Conservation (phyloP, 2,329 filamentous ascomycete genomes). For the Aspergillus alliaceus region DNA sequence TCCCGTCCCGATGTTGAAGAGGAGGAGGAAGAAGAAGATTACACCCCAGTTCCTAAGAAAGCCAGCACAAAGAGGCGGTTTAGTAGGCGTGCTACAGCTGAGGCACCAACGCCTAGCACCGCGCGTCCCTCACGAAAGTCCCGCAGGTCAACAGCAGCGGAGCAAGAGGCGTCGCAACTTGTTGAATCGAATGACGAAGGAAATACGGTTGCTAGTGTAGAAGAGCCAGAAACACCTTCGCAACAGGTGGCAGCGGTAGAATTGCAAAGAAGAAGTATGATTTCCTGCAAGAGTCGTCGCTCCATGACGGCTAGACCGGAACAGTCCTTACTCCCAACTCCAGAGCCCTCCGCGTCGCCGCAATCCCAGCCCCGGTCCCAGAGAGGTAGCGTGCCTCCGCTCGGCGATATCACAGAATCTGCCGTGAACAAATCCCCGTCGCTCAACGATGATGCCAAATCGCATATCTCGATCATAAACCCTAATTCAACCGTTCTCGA, state of each 20-base stretch:
- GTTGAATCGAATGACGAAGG: slow-evolving; percentile 28
- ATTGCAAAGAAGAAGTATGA: slow-evolving; percentile 67
- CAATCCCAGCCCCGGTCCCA: slow-evolving; percentile 41
- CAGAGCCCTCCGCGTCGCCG: slow-evolving; percentile 55
- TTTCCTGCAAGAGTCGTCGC: slow-evolving; percentile 42
- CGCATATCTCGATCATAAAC: slow-evolving; percentile 63
- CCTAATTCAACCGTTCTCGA: slow-evolving; percentile 77
- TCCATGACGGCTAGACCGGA: slow-evolving; percentile 41
- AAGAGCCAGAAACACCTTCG: slow-evolving; percentile 54
- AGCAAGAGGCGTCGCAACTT: slow-evolving; percentile 61
- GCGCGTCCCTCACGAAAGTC: slow-evolving; percentile 30
- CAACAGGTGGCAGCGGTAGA: slow-evolving; percentile 51
- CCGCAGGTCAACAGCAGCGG: slow-evolving; percentile 48
- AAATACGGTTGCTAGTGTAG: slow-evolving; percentile 34
- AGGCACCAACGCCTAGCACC: slow-evolving; percentile 48
- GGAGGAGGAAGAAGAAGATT: slow-evolving; percentile 75
- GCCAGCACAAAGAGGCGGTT: slow-evolving; percentile 57
- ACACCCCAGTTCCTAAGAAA: slow-evolving; percentile 69
- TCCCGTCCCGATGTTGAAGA: slow-evolving; percentile 51
- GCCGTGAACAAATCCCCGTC: slow-evolving; percentile 64
- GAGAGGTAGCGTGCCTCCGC: slow-evolving; percentile 55
- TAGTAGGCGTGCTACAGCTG: slow-evolving; percentile 53
- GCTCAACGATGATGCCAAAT: slow-evolving; percentile 43
- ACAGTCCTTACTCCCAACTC: slow-evolving; percentile 47
- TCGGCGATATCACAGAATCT: slow-evolving; percentile 71